A percentile compares a stretch with the other conserved stretches of the same genome.
Conservation (phyloP, 2,329 filamentous ascomycete genomes). For the Hymenoscyphus occultus region DNA sequence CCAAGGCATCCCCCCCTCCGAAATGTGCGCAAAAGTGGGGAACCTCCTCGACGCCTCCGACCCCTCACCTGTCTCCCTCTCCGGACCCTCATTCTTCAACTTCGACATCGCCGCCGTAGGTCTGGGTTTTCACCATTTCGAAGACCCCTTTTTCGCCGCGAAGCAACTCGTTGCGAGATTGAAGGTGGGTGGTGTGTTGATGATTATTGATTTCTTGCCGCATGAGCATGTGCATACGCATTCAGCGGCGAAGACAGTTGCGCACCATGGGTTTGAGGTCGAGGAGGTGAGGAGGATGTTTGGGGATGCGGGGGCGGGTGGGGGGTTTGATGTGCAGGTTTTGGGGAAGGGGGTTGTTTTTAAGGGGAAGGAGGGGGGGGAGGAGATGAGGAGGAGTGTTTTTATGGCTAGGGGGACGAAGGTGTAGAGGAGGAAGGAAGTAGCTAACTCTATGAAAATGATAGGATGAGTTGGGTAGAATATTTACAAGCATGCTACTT, state of each 20-base stretch:
- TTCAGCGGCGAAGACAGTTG: slow-evolving; percentile 51
- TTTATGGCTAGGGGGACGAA: slow-evolving; percentile 26
- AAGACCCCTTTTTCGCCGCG: slow-evolving; percentile 59
- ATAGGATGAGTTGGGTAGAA: too few relatives aligned
- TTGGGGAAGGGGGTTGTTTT: slow-evolving; percentile 34
- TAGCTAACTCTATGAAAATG: too few relatives aligned
- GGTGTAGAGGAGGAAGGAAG: background rate
- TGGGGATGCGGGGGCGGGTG: slow-evolving; percentile 56
- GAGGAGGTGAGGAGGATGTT: slow-evolving; percentile 60
- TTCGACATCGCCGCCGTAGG: slow-evolving; percentile 68
- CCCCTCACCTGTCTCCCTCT: slow-evolving; percentile 52
- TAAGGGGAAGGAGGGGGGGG: slow-evolving; percentile 12
- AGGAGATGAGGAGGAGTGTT: slow-evolving; percentile 21
- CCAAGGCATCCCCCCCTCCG: slow-evolving; percentile 49
- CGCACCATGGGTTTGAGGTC: slow-evolving; percentile 63
- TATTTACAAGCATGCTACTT: too few relatives aligned
- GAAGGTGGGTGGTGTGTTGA: slow-evolving; percentile 61
- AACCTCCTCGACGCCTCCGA: slow-evolving; percentile 51
- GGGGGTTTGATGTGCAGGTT: slow-evolving; percentile 51
- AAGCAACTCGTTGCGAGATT: slow-evolving; percentile 58
- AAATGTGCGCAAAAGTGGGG: slow-evolving; percentile 56
- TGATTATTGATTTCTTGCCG: slow-evolving; percentile 66
- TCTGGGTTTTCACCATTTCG: slow-evolving; percentile 65
- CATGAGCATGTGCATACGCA: slow-evolving; percentile 39
- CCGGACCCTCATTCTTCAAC: slow-evolving; percentile 54